Evolutionary conservation across 257 asterid genomes (phyloP).

Genomic region (Verbascum thapsus): DNA sequence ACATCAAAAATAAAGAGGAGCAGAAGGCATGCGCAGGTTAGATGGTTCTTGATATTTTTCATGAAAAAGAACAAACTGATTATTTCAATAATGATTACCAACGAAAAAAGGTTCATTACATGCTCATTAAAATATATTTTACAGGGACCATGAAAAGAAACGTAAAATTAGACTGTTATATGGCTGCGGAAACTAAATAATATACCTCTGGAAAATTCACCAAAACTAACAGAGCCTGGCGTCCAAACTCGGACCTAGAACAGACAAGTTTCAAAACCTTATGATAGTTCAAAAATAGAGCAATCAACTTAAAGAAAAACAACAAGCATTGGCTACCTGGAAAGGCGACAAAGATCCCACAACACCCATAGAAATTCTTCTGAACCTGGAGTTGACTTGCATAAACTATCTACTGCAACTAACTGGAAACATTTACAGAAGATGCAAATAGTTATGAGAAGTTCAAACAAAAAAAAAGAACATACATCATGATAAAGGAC

Average conservation of each 20-base stretch:
- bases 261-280: constrained; percentile 30
- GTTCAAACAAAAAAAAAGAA: constrained; percentile 3
- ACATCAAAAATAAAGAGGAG: constrained; percentile 12
- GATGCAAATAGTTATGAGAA: constrained; percentile 28
- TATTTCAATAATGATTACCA: constrained; percentile 5
- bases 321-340: constrained; percentile 61
- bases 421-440: constrained; percentile 50
- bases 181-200: constrained; percentile 14
- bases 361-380: constrained; percentile 93
- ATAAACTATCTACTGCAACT: constrained; percentile 69
- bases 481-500: not conserved
- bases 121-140: constrained; percentile 2
- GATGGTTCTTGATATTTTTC: constrained; percentile 15
- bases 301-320: constrained; percentile 26
- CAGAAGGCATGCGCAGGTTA: constrained; percentile 25
- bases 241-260: constrained; percentile 90
- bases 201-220: constrained; percentile 93
- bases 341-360: constrained; percentile 93
- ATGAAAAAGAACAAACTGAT: constrained; percentile 24
- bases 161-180: constrained; percentile 20
- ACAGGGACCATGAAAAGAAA: constrained; percentile 20
- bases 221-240: constrained; percentile 85
- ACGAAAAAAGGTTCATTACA: constrained; percentile 7
- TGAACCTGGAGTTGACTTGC: constrained; percentile 64
- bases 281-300: constrained; percentile 15